phyloP scores from a whole-genome alignment of 345 rosid genomes.

The Salix arbutifolia region DNA sequence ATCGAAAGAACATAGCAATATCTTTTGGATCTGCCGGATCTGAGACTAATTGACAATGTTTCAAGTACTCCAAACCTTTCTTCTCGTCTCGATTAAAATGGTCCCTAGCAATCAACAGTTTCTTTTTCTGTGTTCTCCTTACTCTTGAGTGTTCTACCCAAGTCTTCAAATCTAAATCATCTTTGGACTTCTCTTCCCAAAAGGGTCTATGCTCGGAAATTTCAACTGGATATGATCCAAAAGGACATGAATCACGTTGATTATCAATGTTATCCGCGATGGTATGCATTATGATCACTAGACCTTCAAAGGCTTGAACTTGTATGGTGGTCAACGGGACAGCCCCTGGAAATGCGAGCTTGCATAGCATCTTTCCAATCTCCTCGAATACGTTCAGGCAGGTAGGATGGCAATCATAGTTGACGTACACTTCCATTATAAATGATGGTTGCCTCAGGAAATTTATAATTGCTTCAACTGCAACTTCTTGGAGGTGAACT shows the following conservation, averaged over 20 bases:
- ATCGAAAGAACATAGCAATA: conserved; percentile 67
- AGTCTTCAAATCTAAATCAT: conserved; percentile 45
- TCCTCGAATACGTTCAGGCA: conserved; percentile 65
- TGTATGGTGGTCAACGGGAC: conserved; percentile 59
- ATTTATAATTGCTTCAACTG: conserved; percentile 73
- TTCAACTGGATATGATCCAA: conserved; percentile 51
- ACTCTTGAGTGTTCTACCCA: conserved; percentile 66
- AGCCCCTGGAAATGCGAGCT: conserved; percentile 68
- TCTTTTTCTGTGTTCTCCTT: conserved; percentile 72
- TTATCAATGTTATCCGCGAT: conserved; percentile 66
- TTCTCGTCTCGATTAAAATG: conserved; percentile 78
- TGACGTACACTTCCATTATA: conserved; percentile 69
- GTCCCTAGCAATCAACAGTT: conserved; percentile 59
- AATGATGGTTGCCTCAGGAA: conserved; percentile 83
- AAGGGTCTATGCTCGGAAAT: conserved; percentile 61
- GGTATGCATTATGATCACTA: conserved; percentile 68
- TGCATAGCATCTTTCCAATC: conserved; percentile 75
- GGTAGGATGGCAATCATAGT: conserved; percentile 75
- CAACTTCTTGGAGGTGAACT: conserved; percentile 76
- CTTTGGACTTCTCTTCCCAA: conserved; percentile 64
- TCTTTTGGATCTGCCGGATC: conserved; percentile 68
- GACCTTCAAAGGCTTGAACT: conserved; percentile 91
- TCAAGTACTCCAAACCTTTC: conserved; percentile 82
- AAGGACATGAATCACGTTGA: conserved; percentile 40
- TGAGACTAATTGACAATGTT: conserved; percentile 49